Evolutionary conservation across 768 basidiomycete species (phyloP).

Genomic region (Psilocybe azurescens): DNA sequence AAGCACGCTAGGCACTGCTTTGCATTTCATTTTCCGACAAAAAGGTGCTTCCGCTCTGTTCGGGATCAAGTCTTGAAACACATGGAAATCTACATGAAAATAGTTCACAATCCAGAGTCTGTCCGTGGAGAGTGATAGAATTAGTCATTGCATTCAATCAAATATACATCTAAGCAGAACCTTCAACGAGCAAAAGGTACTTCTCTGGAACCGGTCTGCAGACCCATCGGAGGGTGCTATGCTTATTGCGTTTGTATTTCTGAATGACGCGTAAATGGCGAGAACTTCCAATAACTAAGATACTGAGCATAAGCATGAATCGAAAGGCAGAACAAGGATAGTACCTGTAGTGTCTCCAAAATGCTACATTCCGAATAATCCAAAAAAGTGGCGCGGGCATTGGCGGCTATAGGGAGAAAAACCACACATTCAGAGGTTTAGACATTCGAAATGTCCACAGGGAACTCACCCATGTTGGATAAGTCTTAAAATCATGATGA

Average conservation of each 20-base stretch:
- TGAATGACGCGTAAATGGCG: neutral
- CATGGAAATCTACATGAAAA: no score
- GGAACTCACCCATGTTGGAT: neutral
- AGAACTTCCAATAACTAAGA: constrained; percentile 1
- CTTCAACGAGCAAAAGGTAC: neutral
- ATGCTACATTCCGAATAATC: neutral
- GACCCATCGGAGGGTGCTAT: neutral
- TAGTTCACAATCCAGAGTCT: no score
- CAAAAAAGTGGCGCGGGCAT: neutral
- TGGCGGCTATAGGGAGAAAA: neutral
- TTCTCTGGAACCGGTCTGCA: neutral
- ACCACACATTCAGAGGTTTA: neutral
- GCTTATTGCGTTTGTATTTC: neutral
- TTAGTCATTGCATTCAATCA: no score
- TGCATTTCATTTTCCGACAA: neutral
- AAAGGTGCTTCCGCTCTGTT: neutral
- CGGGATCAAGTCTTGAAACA: no score
- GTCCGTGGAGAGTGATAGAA: no score
- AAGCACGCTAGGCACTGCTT: neutral
- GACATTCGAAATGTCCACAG: neutral
- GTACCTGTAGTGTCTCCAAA: neutral
- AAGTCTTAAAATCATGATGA: neutral
- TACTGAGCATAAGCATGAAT: neutral
- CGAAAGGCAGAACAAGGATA: neutral
- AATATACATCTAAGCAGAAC: no score